Percentiles rank a stretch among this genome's conserved stretches.
phyloP scores from a whole-genome alignment of 768 basidiomycete genomes.

The Kondoa malvinella region DNA sequence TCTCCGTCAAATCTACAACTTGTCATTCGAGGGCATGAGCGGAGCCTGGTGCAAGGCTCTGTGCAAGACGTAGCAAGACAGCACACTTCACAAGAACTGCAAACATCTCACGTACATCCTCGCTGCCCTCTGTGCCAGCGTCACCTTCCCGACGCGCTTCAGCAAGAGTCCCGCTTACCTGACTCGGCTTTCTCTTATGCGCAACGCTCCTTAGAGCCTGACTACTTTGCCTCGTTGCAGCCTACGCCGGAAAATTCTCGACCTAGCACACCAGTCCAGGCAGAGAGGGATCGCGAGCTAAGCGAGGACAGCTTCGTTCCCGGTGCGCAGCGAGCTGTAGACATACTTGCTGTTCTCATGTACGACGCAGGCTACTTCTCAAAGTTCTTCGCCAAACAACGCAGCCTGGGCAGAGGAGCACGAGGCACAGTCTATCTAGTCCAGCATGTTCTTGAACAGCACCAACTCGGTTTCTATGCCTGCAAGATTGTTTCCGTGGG shows the following conservation, averaged over 20 bases:
- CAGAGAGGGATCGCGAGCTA: not conserved
- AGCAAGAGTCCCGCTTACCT: not conserved
- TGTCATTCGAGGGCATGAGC: not conserved
- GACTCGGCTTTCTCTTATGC: not conserved
- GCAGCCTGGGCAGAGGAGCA: slow-evolving; percentile 80
- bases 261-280: not conserved
- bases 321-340: not conserved
- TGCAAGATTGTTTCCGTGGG: slow-evolving; percentile 74
- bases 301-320: not conserved
- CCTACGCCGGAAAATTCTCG: not conserved
- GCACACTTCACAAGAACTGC: not conserved
- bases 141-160: not conserved
- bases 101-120: not conserved
- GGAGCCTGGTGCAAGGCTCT: not conserved
- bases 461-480: slow-evolving; percentile 69
- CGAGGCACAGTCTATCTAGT: slow-evolving; percentile 80
- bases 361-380: slow-evolving; percentile 17
- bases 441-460: slow-evolving; percentile 78
- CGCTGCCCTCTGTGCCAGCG: not conserved
- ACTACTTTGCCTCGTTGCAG: not conserved
- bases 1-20: not conserved
- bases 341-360: not conserved
- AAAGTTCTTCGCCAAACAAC: slow-evolving; percentile 77
- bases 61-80: not conserved
- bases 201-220: not conserved